phyloP scores from a whole-genome alignment of 2,329 filamentous ascomycete species.

The Talaromyces rugulosus region DNA sequence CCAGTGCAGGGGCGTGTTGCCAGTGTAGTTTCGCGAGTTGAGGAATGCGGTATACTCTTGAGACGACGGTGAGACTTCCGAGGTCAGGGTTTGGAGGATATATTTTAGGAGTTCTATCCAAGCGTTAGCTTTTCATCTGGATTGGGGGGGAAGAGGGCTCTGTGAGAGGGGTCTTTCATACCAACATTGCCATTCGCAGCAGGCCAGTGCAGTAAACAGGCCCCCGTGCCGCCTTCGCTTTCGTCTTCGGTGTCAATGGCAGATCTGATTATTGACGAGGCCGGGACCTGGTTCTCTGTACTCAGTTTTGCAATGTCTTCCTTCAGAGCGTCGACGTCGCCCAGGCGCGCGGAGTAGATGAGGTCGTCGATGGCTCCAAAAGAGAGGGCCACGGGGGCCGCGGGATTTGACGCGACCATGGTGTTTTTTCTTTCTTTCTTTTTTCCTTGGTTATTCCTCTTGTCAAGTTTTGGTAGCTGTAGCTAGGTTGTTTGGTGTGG shows the following conservation, averaged over 20 bases:
- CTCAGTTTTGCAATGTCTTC: constrained; percentile 57
- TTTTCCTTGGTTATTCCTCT: not conserved
- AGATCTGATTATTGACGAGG: constrained; percentile 62
- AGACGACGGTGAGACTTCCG: not conserved
- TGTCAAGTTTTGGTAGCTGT: not conserved
- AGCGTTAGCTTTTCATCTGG: too few relatives aligned
- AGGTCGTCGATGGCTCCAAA: constrained; percentile 88
- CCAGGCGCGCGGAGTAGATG: constrained; percentile 77
- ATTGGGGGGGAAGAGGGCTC: too few relatives aligned
- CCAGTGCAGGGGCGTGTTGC: constrained; percentile 93
- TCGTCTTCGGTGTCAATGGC: constrained; percentile 72
- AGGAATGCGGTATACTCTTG: constrained; percentile 27
- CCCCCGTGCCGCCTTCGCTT: constrained; percentile 56
- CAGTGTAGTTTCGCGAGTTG: constrained; percentile 66
- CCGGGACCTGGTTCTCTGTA: constrained; percentile 55
- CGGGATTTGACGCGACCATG: not conserved
- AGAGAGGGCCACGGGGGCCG: constrained; percentile 44
- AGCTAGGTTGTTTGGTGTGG: not conserved
- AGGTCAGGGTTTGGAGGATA: constrained; percentile 33
- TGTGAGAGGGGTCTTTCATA: constrained; percentile 37
- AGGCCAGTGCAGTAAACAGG: constrained; percentile 73
- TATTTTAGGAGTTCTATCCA: constrained; percentile 45
- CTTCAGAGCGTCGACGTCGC: constrained; percentile 68
- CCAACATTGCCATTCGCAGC: constrained; percentile 83
- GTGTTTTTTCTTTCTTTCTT: not conserved